Evolutionary conservation across 352 stramenopile genomes (phyloP), one percentile per base, ranked within the genome.

Genomic region (Globisporangium nodosum): DNA sequence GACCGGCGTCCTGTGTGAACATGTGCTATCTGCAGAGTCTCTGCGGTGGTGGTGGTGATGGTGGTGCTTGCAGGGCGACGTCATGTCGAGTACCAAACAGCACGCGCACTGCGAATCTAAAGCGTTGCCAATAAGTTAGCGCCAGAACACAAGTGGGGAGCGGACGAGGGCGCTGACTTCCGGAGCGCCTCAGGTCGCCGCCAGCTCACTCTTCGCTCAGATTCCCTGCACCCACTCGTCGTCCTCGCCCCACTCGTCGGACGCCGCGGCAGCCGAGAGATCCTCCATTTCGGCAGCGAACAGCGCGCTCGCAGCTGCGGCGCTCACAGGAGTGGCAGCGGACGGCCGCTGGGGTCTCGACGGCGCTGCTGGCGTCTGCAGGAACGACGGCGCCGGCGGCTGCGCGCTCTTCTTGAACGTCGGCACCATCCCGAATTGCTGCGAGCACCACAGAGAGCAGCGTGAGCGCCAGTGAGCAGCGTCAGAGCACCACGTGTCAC

Each of bases 361-460:
- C 12, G 49, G 18, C 0, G 56, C 60, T 43, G 59, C 27, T 60
- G 59, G 51, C 21, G 57, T 18, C 45, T 60, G 56, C 30, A 54
- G 56, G 21, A 58, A 63, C 46, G 69, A 52, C 45, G 66, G 51
- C 45, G 65, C 52, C n/a, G 68, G 56, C 37, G 62, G 65, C 65
- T 75, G 70, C 42, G 73, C 69, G 57, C 70, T 77, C 49, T 87
- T 85, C 57, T 87, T 86, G 63, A 93, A 88, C 43, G 69, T 87
- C 24, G 81, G 78, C 27, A 91, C 81, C 78, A 93, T 89, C 6
- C 79, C 81, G 58, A 93, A 93, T 88, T 93, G 79, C 83, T 93
- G 59, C 45, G 2, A 40, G n/a, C 8, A 11, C 3, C 9, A 56
- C 3, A 47, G 9, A 31, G 20, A 27, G 24, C 24, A 27, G 24